Evolutionary conservation across 768 basidiomycete species (phyloP), one percentile per base, ranked within the genome.

Genomic region (Leccinellum rugosiceps): DNA sequence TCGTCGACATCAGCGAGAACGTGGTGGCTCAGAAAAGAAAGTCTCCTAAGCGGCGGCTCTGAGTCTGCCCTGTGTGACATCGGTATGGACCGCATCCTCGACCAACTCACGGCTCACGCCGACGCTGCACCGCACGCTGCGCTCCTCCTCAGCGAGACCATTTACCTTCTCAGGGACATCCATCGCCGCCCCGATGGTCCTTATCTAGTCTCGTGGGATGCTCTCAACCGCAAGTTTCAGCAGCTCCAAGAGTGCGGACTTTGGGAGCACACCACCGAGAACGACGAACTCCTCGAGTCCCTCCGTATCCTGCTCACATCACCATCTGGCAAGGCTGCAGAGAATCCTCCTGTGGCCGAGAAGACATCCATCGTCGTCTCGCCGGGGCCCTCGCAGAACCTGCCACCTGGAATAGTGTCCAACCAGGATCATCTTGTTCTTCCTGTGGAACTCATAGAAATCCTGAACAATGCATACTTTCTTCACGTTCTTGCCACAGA

Each of bases 401-500:
- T 59, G 23, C 45, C 44, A 9, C 58, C 68, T 10, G 64, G 47
- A 13, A 57, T 74, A n/a, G 52, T 70, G 31, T 55, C 67, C 54
- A 62, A 58, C 44, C 54, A 54, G 46, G 68, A 62, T 38, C 63
- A 53, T 44, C 65, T 64, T 8, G 47, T 69, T 13, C 77, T 87
- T 1, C 85, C 87, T 2, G 41, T 72, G 9, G 86, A 88, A 56
- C 77, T 89, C 21, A 63, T 84, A 13, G 75, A 84, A 32, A 60
- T 76, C 35, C 71, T 88, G 49, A 81, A 88, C 60, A 77, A 86
- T 57, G 76, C 80, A 0, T 85, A 84, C 66, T 85, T 87, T 60
- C 77, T 90, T 9, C 86, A 88, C 65, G 61, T 82, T n/a, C 81
- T 91, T 11, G 83, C 84, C 4, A 85, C 80, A 3, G 80, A 89